phyloP scores from a whole-genome alignment of 148 eudicot genomes.

The Nyssa sinensis region DNA sequence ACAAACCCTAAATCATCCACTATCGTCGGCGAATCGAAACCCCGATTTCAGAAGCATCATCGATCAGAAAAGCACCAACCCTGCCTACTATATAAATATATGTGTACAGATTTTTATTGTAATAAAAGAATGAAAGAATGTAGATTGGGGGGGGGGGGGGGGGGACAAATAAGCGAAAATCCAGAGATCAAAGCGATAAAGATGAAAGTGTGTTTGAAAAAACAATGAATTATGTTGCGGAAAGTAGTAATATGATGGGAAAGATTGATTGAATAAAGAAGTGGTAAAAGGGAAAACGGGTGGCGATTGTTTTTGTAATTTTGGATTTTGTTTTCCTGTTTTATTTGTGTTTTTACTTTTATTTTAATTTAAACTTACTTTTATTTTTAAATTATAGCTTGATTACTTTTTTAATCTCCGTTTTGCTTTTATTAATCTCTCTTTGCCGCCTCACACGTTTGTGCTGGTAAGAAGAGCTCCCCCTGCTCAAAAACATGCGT shows the following conservation, averaged over 20 bases:
- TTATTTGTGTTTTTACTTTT: neutral
- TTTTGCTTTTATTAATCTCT: too few species aligned
- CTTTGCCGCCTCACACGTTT: too few species aligned
- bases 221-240: neutral
- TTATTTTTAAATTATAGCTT: too few species aligned
- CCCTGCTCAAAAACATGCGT: too few species aligned
- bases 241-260: neutral
- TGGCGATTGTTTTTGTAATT: constrained; percentile 6
- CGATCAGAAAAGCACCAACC: neutral
- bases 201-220: neutral
- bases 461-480: too few species aligned
- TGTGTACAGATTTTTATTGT: neutral
- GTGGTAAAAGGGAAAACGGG: constrained; percentile 4
- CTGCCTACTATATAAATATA: neutral
- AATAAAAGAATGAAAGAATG: neutral
- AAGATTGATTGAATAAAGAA: constrained; percentile 3
- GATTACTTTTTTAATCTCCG: too few species aligned
- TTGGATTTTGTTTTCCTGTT: neutral
- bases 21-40: constrained; percentile 12
- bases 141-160: neutral
- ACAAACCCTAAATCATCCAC: constrained; percentile 30
- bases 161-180: neutral
- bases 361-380: too few species aligned
- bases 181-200: neutral
- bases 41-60: constrained; percentile 22